Evolutionary conservation across 176 grass and related monocot genomes (phyloP).

Genomic region (Carex myosuroides): DNA sequence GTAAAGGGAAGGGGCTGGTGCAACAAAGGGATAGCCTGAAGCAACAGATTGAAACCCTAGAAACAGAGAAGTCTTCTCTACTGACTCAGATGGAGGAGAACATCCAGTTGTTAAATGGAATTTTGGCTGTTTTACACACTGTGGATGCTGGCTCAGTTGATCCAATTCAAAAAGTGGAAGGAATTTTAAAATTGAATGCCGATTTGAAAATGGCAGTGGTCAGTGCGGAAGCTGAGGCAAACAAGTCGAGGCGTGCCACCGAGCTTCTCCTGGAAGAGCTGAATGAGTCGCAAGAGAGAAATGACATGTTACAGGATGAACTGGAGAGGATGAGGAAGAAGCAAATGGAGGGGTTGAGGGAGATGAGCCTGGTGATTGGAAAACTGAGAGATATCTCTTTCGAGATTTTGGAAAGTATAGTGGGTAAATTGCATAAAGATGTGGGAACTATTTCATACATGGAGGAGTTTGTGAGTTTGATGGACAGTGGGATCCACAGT

Average conservation of each 20-base stretch:
- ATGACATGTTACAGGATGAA: conserved; percentile 87
- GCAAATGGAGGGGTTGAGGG: conserved; percentile 52
- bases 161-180: conserved; percentile 64
- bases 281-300: conserved; percentile 91
- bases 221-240: conserved; percentile 67
- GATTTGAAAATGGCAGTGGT: conserved; percentile 34
- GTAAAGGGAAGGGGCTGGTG: conserved; percentile 90
- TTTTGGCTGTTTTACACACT: conserved; percentile 49
- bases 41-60: conserved; percentile 60
- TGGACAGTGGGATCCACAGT: conserved; percentile 47
- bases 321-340: conserved; percentile 53
- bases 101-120: conserved; percentile 40
- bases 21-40: conserved; percentile 85
- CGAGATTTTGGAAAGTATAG: conserved; percentile 61
- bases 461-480: conserved; percentile 57
- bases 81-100: conserved; percentile 46
- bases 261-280: conserved; percentile 83
- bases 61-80: conserved; percentile 64
- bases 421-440: conserved; percentile 48
- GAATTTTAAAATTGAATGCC: conserved; percentile 35
- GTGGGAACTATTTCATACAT: conserved; percentile 52
- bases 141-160: conserved; percentile 40
- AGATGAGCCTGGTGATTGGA: conserved; percentile 49
- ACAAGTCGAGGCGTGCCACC: conserved; percentile 58
- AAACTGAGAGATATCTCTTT: conserved; percentile 59